Evolutionary conservation across 257 asterid genomes (phyloP), one percentile per base, ranked within the genome.

Genomic region (Striga asiatica): DNA sequence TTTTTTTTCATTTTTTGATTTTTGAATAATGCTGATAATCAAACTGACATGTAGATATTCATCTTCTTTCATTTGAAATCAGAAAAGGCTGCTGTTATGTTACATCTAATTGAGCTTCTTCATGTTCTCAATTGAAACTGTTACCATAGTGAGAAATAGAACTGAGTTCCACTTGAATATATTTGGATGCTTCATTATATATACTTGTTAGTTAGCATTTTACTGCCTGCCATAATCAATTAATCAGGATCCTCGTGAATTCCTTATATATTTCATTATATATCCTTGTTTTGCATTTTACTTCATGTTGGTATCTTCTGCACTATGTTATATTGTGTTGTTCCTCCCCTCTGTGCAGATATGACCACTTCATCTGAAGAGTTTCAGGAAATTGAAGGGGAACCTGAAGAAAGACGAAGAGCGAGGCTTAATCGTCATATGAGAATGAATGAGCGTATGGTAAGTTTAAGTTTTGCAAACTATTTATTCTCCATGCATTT

Each of bases 361-460:
- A 48, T 67, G 65, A 50, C 74, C 28, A 39, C 83, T 59, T 81
- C 81, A 42, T 72, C 79, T 35, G 87, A 46, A 23, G 78, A 55
- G 70, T 85, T 85, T 62, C 71, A 70, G 31, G 93, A 80, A 69
- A 53, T 76, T 50, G 80, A 74, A 24, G 89, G 74, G 38, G 93
- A 85, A 72, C 76, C 79, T 69, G 77, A 62, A 53, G 95, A 82
- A 53, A 67, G 93, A 63, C 72, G 95, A 64, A 72, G 68, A 57
- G 81, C 87, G 28, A 76, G 95, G 73, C 65, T 70, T 35, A 80
- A 70, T 53, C 78, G 78, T 22, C 78, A 80, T 65, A 70, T 70
- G 66, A 77, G 76, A 66, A 78, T 68, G 54, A 80, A 78, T 62
- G 78, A 63, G 18, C 85, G 93, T 56, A 76, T 85, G 93, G 95